Percentiles rank a stretch among this genome's conserved stretches.
Conservation (phyloP, 768 basidiomycete genomes). For the Hericium erinaceus region DNA sequence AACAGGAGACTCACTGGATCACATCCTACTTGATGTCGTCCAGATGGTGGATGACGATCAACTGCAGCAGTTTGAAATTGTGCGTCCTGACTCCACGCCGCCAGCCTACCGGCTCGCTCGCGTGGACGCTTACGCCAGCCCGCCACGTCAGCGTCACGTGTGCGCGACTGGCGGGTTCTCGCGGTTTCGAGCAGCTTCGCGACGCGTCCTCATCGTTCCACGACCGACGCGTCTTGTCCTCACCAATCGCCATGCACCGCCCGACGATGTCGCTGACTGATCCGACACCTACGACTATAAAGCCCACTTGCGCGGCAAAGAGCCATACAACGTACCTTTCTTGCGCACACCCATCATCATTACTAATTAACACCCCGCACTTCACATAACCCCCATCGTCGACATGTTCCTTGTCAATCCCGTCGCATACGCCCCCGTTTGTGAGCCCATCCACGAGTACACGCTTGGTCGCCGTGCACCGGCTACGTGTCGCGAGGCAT, state of each 20-base stretch:
- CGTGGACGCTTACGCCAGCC: no score
- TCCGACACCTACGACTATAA: not conserved
- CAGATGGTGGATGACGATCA: no score
- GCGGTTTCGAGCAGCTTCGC: not conserved
- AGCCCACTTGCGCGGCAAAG: not conserved
- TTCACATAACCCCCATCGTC: not conserved
- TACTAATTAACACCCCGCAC: not conserved
- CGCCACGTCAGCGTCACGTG: no score
- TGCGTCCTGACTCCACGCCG: no score
- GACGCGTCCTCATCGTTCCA: not conserved
- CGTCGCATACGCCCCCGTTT: not conserved
- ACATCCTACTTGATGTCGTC: slow-evolving; percentile 2
- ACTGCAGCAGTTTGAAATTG: no score
- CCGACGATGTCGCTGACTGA: not conserved
- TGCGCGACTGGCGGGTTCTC: no score
- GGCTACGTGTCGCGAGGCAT: not conserved
- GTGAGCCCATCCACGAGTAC: no score
- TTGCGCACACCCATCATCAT: not conserved
- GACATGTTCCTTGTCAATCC: not conserved
- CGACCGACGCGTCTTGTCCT: not conserved
- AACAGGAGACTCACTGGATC: slow-evolving; percentile 8
- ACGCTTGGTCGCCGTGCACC: not conserved
- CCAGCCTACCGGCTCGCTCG: no score
- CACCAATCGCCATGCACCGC: not conserved
- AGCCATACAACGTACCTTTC: not conserved